Evolutionary conservation across 2,329 filamentous ascomycete species (phyloP).

Genomic region (Raffaelea ambrosiae): DNA sequence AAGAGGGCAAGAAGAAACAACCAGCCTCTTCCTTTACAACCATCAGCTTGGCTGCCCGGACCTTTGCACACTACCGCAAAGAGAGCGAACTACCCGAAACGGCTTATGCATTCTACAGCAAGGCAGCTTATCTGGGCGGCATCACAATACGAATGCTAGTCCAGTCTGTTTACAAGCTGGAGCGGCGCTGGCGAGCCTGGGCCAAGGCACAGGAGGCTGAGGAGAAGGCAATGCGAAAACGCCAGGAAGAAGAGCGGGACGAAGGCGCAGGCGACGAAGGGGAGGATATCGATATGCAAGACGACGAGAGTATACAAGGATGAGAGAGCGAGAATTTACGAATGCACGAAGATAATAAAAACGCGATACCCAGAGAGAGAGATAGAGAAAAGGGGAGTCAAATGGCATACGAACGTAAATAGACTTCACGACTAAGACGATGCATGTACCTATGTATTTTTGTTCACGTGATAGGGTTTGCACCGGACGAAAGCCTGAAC

Average conservation of each 20-base stretch:
- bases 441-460: too few relatives aligned
- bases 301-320: too few relatives aligned
- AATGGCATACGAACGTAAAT: too few relatives aligned
- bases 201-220: constrained; percentile 1
- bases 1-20: not conserved
- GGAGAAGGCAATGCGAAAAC: not conserved
- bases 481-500: not conserved
- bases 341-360: too few relatives aligned
- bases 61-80: constrained; percentile 25
- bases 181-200: constrained; percentile 27
- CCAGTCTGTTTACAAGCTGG: constrained; percentile 26
- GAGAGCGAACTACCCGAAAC: constrained; percentile 32
- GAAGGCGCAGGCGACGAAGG: not conserved
- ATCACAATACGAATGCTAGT: constrained; percentile 26
- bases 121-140: constrained; percentile 26
- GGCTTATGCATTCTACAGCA: constrained; percentile 32
- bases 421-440: too few relatives aligned
- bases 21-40: not conserved
- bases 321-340: too few relatives aligned
- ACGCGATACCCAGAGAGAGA: too few relatives aligned
- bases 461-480: constrained; percentile 15
- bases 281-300: not conserved
- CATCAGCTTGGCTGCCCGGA: not conserved
- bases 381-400: too few relatives aligned
- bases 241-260: not conserved